Percentiles rank a stretch among this genome's conserved stretches.
Conservation (phyloP, 805 yeast species). For the Candida dendrica region DNA sequence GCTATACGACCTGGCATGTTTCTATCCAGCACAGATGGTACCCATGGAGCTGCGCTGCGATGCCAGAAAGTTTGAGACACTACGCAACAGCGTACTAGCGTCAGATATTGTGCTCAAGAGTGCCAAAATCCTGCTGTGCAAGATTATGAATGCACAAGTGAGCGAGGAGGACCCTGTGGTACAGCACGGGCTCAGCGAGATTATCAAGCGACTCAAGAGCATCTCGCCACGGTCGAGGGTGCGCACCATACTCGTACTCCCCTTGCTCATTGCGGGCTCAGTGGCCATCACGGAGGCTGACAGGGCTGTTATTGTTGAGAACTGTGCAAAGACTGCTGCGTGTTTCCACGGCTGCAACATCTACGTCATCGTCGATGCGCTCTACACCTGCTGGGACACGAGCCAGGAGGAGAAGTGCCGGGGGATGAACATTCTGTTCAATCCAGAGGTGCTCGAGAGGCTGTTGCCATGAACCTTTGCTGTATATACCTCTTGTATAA, state of each 20-base stretch:
- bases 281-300: slow-evolving; percentile 6
- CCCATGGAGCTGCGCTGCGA: slow-evolving; percentile 11
- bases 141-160: slow-evolving; percentile 6
- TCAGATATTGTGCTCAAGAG: slow-evolving; percentile 15
- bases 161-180: slow-evolving; percentile 3
- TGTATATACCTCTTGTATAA: too few species aligned
- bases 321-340: slow-evolving; percentile 5
- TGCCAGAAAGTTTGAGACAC: slow-evolving; percentile 4
- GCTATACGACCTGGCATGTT: slow-evolving; percentile 12
- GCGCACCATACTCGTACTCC: slow-evolving; percentile 10
- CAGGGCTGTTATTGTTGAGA: slow-evolving; percentile 5
- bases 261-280: slow-evolving; percentile 12
- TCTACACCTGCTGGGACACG: slow-evolving; percentile 2
- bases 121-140: slow-evolving; percentile 11
- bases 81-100: slow-evolving; percentile 13
- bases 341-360: slow-evolving; percentile 9
- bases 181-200: slow-evolving; percentile 7
- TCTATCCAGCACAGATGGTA: slow-evolving; percentile 11
- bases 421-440: background rate
- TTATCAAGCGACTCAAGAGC: slow-evolving; percentile 3
- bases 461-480: background rate
- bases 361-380: slow-evolving; percentile 8
- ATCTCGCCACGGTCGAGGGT: slow-evolving; percentile 5
- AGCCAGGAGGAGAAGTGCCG: background rate
- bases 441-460: background rate